These are phyloP conservation scores for Canavalia gladiata DNA, from an alignment of 306 rosid genomes.

Conservation along the genomic window DNA sequence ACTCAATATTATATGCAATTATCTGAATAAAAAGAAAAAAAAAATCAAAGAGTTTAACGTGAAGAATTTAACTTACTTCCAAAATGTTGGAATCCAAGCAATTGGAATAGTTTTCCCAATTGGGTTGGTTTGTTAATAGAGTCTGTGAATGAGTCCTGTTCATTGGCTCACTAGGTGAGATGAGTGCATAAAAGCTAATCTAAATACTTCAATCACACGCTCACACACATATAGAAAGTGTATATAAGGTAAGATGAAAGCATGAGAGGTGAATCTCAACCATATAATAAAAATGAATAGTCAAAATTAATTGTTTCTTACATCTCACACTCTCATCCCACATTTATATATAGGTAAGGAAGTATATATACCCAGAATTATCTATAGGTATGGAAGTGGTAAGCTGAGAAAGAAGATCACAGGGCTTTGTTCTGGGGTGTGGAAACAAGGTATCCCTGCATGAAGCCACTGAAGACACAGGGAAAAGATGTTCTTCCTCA, in stretches of 20 bases:
- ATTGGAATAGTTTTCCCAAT: constrained; percentile 75
- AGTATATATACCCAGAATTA: constrained; percentile 69
- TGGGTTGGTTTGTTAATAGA: constrained; percentile 74
- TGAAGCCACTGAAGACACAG: constrained; percentile 63
- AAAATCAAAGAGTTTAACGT: neutral
- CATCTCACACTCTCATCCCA: no score
- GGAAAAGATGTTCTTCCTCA: constrained; percentile 71
- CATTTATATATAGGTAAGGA: neutral
- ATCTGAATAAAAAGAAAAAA: constrained; percentile 1
- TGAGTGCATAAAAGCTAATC: neutral
- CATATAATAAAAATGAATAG: no score
- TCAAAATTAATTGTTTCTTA: no score
- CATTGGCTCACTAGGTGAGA: constrained; percentile 15
- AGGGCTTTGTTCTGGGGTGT: constrained; percentile 70
- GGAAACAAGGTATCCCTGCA: constrained; percentile 79
- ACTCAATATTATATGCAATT: neutral
- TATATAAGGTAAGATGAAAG: no score
- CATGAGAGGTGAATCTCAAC: no score
- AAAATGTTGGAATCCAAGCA: constrained; percentile 52
- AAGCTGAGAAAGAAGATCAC: constrained; percentile 76
- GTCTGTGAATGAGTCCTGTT: constrained; percentile 77
- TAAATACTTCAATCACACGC: neutral
- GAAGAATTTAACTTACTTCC: constrained; percentile 57
- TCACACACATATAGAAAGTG: no score
- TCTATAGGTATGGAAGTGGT: constrained; percentile 68